Conservation (phyloP, 2,329 filamentous ascomycete species). For the Arthrobotrys sphaeroides region DNA sequence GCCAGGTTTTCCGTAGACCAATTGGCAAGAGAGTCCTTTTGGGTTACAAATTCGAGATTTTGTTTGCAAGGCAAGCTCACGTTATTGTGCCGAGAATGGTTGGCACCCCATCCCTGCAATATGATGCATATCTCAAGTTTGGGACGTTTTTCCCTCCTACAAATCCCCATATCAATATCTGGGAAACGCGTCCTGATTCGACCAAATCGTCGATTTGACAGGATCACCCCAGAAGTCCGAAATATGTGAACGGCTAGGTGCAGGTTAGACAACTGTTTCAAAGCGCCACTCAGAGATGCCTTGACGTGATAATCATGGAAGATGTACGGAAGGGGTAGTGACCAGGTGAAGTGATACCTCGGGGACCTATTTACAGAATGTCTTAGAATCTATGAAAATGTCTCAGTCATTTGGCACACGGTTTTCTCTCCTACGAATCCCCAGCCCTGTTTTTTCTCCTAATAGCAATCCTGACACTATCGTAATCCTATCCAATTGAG, state of each 20-base stretch:
- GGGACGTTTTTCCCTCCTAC: neutral
- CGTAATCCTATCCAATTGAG: neutral
- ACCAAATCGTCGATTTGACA: neutral
- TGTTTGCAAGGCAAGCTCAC: constrained; percentile 14
- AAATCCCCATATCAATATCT: constrained; percentile 11
- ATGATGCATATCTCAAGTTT: constrained; percentile 26
- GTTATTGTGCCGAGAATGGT: constrained; percentile 21
- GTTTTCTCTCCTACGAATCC: neutral
- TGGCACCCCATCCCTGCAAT: constrained; percentile 14
- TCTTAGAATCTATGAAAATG: constrained; percentile 44
- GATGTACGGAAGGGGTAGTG: neutral
- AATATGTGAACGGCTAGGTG: constrained; percentile 28
- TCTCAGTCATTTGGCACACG: constrained; percentile 11
- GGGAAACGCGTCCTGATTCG: constrained; percentile 10
- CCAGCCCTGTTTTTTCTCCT: neutral
- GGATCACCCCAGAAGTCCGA: constrained; percentile 14
- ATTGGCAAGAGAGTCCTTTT: neutral
- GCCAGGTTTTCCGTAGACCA: neutral
- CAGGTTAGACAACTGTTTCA: constrained; percentile 43
- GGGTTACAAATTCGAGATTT: constrained; percentile 36
- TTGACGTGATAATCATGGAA: neutral
- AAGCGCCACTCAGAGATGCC: constrained; percentile 5
- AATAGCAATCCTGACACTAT: neutral
- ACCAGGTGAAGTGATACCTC: neutral
- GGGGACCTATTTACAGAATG: constrained; percentile 17